A percentile compares a stretch with the other conserved stretches of the same genome.
Evolutionary conservation across 202 grass and related monocot genomes (phyloP).

Genomic region (Carex sylvatica): DNA sequence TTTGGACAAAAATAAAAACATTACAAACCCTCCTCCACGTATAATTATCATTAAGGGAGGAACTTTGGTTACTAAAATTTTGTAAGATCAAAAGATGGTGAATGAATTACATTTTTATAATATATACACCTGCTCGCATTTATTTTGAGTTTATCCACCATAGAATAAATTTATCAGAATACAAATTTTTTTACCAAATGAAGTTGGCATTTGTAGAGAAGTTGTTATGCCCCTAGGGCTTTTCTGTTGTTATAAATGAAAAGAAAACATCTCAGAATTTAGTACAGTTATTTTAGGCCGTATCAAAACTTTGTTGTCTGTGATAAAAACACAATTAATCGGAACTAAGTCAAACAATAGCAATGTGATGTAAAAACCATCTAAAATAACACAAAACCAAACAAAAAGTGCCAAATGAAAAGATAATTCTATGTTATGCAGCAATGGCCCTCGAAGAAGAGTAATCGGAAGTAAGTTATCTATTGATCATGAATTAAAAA

Average conservation of each 20-base stretch:
- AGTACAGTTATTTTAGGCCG: background rate
- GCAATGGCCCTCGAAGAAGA: no score
- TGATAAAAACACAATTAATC: background rate
- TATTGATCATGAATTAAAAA: background rate
- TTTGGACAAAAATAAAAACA: background rate
- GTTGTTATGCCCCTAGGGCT: conserved; percentile 26
- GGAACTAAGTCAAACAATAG: background rate
- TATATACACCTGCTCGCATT: background rate
- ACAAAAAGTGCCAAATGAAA: conserved; percentile 1
- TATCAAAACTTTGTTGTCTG: background rate
- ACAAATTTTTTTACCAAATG: background rate
- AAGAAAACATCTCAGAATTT: background rate
- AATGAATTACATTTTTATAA: no score
- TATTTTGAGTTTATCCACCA: background rate
- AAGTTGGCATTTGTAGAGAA: background rate
- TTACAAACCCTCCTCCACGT: background rate
- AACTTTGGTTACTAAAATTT: no score
- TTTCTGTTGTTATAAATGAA: conserved; percentile 50
- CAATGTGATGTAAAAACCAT: background rate
- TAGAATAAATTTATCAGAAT: background rate
- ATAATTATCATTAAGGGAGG: background rate
- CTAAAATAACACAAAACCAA: background rate
- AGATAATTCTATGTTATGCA: background rate
- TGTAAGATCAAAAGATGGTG: no score
- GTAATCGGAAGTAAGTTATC: background rate